Evolutionary conservation across 495 filamentous ascomycete genomes (phyloP).

Genomic region (Parathielavia appendiculata): DNA sequence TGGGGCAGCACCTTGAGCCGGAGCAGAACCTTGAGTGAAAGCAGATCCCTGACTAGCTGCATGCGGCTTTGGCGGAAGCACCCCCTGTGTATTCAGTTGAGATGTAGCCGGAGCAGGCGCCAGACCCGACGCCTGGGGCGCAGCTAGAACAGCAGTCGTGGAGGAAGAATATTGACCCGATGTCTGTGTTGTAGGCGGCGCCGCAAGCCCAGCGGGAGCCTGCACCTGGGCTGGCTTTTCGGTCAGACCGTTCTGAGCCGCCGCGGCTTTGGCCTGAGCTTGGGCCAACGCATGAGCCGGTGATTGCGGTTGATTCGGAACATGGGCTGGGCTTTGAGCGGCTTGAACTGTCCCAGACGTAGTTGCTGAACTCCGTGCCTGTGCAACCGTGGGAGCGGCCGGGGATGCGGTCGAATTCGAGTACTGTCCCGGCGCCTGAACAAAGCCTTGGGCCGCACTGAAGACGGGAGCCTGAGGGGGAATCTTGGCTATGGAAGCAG

Average conservation of each 20-base stretch:
- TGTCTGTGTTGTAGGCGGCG: not conserved
- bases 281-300: constrained; percentile 4
- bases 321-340: not conserved
- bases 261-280: not conserved
- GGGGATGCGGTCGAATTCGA: not conserved
- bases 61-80: not conserved
- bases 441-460: not conserved
- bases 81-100: not conserved
- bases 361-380: not conserved
- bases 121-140: not conserved
- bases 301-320: not conserved
- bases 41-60: too few species aligned
- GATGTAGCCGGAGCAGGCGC: not conserved
- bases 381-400: not conserved
- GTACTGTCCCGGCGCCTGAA: not conserved
- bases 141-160: not conserved
- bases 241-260: not conserved
- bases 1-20: not conserved
- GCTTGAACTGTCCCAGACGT: not conserved
- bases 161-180: not conserved
- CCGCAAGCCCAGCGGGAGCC: not conserved
- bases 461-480: not conserved
- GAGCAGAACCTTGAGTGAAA: not conserved
- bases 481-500: not conserved
- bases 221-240: constrained; percentile 4